A percentile compares a stretch with the other conserved stretches of the same genome.
Conservation (phyloP, 331 rosid genomes). For the Saraca asoca region DNA sequence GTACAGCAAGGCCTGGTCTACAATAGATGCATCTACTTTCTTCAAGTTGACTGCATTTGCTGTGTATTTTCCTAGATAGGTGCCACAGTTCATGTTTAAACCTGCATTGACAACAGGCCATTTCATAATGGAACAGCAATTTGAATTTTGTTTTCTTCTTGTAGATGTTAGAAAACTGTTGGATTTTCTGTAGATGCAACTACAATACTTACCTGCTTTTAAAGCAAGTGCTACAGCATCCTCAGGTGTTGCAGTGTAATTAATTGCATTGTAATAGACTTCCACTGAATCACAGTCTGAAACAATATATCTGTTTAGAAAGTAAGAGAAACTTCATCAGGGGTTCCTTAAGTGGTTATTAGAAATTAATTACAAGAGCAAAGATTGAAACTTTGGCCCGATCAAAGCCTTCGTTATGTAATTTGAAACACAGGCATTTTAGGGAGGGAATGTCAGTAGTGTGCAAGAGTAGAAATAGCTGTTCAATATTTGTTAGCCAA, state of each 20-base stretch:
- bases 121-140: background rate
- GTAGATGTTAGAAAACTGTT: conserved; percentile 7
- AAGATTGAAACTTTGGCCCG: background rate
- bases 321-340: conserved; percentile 7
- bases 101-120: conserved; percentile 48
- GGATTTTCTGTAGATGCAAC: conserved; percentile 9
- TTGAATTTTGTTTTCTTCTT: background rate
- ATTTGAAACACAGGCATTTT: no score
- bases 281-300: conserved; percentile 83
- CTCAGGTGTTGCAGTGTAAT: conserved; percentile 70
- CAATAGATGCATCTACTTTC: conserved; percentile 53
- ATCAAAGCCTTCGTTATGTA: conserved; percentile 5
- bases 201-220: conserved; percentile 58
- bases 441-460: no score
- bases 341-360: background rate
- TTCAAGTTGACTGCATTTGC: conserved; percentile 56
- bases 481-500: background rate
- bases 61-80: conserved; percentile 54
- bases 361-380: background rate
- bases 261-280: conserved; percentile 53
- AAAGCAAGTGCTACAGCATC: conserved; percentile 85
- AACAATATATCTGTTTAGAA: conserved; percentile 61
- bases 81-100: conserved; percentile 78
- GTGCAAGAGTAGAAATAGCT: background rate
- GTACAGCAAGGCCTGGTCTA: conserved; percentile 73